Evolutionary conservation across 2,329 filamentous ascomycete genomes (phyloP).

Genomic region (Calonectria ilicicola): DNA sequence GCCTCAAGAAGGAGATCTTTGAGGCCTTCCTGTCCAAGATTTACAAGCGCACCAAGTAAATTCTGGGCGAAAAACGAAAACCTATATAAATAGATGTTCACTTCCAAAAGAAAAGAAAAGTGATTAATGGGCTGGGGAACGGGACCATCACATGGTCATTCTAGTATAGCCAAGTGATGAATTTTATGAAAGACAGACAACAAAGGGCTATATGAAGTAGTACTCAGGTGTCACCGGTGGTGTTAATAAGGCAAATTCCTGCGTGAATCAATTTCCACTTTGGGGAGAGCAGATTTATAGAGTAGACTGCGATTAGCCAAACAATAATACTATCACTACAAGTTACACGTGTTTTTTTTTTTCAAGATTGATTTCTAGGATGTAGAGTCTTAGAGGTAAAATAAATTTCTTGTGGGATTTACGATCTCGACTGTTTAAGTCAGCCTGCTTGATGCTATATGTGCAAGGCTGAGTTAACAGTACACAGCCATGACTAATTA

Average conservation of each 20-base stretch:
- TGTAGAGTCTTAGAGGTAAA: background rate
- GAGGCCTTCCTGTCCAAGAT: constrained; percentile 94
- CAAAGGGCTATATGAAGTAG: background rate
- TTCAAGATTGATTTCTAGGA: background rate
- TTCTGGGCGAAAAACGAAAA: constrained; percentile 12
- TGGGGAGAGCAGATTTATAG: no score
- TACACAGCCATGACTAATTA: background rate
- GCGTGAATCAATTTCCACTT: background rate
- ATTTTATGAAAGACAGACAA: constrained; percentile 17
- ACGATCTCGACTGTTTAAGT: background rate
- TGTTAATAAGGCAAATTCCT: background rate
- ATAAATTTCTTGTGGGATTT: background rate
- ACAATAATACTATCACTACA: no score
- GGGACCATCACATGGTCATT: background rate
- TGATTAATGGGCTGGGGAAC: background rate
- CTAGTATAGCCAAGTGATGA: background rate
- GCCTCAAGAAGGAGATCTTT: constrained; percentile 91
- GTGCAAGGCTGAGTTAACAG: background rate
- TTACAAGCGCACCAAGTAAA: constrained; percentile 95
- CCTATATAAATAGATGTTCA: constrained; percentile 5
- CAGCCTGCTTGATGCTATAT: background rate
- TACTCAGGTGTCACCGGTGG: background rate
- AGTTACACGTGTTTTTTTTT: no score
- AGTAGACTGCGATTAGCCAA: no score
- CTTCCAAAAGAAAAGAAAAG: background rate